Base-by-base conservation (phyloP, 192 early-diverging fungal genomes). In the Coemansia asiatica region DNA sequence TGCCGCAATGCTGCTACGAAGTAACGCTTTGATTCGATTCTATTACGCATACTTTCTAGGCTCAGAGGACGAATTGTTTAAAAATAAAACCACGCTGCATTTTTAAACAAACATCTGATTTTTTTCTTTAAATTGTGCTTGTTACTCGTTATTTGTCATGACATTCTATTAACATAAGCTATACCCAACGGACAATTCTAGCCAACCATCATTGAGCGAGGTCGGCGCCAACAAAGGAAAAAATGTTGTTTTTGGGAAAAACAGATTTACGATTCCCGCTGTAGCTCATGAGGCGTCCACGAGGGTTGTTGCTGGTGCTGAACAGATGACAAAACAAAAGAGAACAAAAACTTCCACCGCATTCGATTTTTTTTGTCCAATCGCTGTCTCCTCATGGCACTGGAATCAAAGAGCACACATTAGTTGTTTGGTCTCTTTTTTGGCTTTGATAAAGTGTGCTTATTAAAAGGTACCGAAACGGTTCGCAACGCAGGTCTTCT, bases 181-280 rank as follows among this genome's bases (percentile, higher is more conserved):
- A 55, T 31, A 47, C 66, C 58, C 56, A 67, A 60, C 57, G 66
- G 66, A 29, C 58, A 67, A 38, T 60, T 54, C 48, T 55, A 44
- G 58, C 66, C 66, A 67, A 67, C 66, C 47, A 40, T 16, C 49
- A 33, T 47, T 29, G 27, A 56, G 63, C 63, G 22, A 22, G 28
- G 38, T 38, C 63, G 56, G 25, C 64, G 40, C 26, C n/a, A 9
- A 7, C 6, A 5, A 22, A 59, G 21, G 6, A 15, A 27, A 47
- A 60, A 1, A 13, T 4, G 40, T 44, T 9, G 4, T 44, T 25
- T 40, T 47, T 23, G n/a, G 40, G 40, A 26, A 10, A 31, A 18
- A 23, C 21, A 10, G 19, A 53, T 53, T 22, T 19, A 6, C 50
- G 18, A 50, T 16, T 8, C 21, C 22, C 50, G 50, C 50, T 26